Evolutionary conservation across 164 flowering plant genomes (phyloP), one percentile per base, ranked within the genome.

Genomic region (Liquidambar formosana): DNA sequence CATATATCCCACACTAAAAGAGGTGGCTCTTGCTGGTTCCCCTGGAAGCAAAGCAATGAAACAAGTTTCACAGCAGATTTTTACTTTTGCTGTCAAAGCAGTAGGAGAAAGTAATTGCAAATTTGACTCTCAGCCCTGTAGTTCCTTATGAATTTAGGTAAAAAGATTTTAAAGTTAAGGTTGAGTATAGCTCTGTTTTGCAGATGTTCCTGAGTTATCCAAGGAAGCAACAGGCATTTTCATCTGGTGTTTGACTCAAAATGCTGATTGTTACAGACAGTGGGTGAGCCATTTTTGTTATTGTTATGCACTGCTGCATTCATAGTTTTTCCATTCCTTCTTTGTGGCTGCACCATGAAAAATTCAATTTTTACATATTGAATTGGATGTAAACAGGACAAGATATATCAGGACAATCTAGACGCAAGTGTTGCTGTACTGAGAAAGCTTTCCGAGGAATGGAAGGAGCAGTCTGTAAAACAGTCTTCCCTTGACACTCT

Each of bases 41-140:
- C 82, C 87, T 68, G 97, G 97, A 74, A 91, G 93, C 80, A 92
- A 93, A 77, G 88, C 93, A 65, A 86, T 88, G 93, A 95, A 85
- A 65, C 97, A 89, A 81, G 84, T 84, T 46, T 75, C 93, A 10
- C 91, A 78, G 72, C 96, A 95, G 77, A 84, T 89, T 48, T 75
- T 86, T 48, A 75, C 64, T 51, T 63, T 81, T 76, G 73, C 83
- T 8, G 52, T 86, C 44, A 79, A 84, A 78, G 89, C 92, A 59
- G 87, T 79, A 22, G 87, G 84, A 16, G 96, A 88, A 80, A 76
- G 99, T 91, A 80, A 63, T 15, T 10, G 1, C 13, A 54, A 46
- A 28, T 41, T 27, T 22, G 11, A 56, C 47, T 43, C 8, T 47
- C 3, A 38, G 33, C 4, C 5, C 3, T 19, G 9, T 67, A 16